Evolutionary conservation across 805 yeast genomes (phyloP).

Genomic region (Groenewaldozyma tartarivorans): DNA sequence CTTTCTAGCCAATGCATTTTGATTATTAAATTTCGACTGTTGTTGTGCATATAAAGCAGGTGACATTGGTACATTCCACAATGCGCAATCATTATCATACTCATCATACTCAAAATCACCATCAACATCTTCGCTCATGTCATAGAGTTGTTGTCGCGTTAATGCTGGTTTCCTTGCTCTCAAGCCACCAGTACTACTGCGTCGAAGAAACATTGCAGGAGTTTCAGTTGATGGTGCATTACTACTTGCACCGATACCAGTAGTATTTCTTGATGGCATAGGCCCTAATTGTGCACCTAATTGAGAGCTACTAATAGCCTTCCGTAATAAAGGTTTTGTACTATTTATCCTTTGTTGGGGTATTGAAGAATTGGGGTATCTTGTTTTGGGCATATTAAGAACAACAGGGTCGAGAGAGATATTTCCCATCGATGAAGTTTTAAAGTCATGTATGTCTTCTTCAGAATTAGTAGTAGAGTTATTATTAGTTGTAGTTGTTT

Average conservation of each 20-base stretch:
- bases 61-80: constrained; percentile 58
- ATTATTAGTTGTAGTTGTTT: neutral
- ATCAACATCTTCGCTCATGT: constrained; percentile 23
- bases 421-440: neutral
- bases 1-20: constrained; percentile 1
- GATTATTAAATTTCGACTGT: constrained; percentile 2
- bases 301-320: constrained; percentile 13
- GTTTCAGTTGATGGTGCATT: neutral
- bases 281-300: constrained; percentile 5
- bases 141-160: constrained; percentile 22
- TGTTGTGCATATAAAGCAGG: constrained; percentile 38
- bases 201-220: constrained; percentile 1
- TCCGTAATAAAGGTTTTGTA: constrained; percentile 10
- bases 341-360: constrained; percentile 3
- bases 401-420: neutral
- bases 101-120: constrained; percentile 49
- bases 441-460: neutral
- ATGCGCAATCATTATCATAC: constrained; percentile 31
- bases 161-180: neutral
- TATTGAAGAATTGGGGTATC: constrained; percentile 1
- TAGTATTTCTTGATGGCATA: neutral
- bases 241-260: neutral
- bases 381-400: neutral
- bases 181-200: constrained; percentile 8
- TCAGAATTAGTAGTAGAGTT: neutral